These are phyloP conservation scores for Quercus aquifolioides DNA, from an alignment of 306 rosid species.

Conservation along the genomic window DNA sequence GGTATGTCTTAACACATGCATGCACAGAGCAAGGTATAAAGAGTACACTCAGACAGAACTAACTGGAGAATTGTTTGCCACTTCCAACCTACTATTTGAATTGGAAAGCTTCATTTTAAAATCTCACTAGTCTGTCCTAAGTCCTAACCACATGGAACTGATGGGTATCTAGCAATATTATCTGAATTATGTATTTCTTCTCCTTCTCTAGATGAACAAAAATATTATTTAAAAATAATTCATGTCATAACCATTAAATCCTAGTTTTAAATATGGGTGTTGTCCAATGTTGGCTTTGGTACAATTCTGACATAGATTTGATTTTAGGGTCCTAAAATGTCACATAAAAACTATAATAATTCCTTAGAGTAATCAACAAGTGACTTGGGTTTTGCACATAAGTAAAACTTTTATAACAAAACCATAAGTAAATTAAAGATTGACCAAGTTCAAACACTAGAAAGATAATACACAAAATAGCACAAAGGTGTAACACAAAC, in stretches of 20 bases:
- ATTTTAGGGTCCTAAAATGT: not conserved
- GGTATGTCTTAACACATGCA: not conserved
- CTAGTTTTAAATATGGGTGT: no score
- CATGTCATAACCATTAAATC: not conserved
- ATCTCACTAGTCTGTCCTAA: not conserved
- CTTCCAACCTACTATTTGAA: not conserved
- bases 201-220: not conserved
- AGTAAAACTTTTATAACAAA: not conserved
- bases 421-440: not conserved
- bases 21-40: no score
- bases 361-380: not conserved
- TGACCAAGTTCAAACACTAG: not conserved
- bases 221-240: not conserved
- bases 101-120: not conserved
- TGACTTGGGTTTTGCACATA: not conserved
- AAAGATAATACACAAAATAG: not conserved
- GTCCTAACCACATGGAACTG: no score
- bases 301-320: not conserved
- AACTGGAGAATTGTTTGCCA: not conserved
- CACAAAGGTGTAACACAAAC: not conserved
- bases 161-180: not conserved
- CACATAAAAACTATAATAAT: not conserved
- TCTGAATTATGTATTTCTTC: not conserved
- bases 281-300: not conserved
- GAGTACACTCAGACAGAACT: no score